Evolutionary conservation across 2,329 filamentous ascomycete species (phyloP).

Genomic region (Pseudogymnoascus sp.): DNA sequence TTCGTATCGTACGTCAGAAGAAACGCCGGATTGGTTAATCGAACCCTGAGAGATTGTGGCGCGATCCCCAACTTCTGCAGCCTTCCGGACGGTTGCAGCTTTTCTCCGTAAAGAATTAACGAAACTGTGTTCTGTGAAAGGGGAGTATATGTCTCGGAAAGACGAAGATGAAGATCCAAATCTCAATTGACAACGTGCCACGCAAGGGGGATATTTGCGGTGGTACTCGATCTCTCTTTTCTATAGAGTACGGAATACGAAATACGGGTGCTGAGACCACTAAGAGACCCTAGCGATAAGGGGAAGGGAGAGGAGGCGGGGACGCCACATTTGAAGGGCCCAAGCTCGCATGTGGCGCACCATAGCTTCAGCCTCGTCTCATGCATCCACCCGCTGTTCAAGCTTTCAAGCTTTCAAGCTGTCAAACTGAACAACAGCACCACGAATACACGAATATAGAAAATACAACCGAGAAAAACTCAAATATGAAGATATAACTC

Average conservation of each 20-base stretch:
- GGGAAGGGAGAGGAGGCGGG: not conserved
- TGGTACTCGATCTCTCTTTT: constrained; percentile 6
- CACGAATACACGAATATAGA: not conserved
- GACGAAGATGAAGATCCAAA: not conserved
- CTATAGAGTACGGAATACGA: not conserved
- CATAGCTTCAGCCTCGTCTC: not conserved
- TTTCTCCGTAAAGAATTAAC: not conserved
- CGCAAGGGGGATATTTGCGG: not conserved
- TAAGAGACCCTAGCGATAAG: constrained; percentile 5
- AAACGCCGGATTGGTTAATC: not conserved
- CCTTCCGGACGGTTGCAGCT: not conserved
- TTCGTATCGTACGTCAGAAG: constrained; percentile 5
- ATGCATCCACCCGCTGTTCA: not conserved
- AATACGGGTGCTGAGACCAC: constrained; percentile 5
- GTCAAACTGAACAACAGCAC: not conserved
- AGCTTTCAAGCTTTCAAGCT: not conserved
- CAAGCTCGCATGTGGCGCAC: not conserved
- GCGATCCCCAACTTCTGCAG: not conserved
- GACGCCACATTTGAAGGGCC: not conserved
- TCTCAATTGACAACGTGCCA: not conserved
- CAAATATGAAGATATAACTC: not conserved
- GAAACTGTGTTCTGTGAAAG: not conserved
- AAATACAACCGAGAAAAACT: not conserved
- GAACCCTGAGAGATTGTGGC: not conserved
- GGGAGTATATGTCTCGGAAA: not conserved